phyloP scores from a whole-genome alignment of 2,329 filamentous ascomycete species.

The Metarhizium anisopliae region DNA sequence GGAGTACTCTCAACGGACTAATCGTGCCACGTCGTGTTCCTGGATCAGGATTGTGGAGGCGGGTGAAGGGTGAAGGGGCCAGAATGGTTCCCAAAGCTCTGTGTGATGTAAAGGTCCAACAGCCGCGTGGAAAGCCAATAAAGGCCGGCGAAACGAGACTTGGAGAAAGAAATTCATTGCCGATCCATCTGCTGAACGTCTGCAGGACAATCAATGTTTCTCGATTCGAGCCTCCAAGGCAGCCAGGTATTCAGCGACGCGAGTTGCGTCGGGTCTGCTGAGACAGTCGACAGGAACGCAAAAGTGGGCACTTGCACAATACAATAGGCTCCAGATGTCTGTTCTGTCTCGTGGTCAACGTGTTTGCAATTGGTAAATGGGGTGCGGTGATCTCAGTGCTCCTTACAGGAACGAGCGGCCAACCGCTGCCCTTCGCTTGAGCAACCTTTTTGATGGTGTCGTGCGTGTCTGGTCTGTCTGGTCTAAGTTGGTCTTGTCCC shows the following conservation, averaged over 20 bases:
- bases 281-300: not conserved
- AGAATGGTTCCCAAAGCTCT: not conserved
- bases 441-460: not conserved
- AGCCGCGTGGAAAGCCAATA: not conserved
- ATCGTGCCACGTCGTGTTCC: not conserved
- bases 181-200: not conserved
- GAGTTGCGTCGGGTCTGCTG: not conserved
- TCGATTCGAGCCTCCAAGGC: not conserved
- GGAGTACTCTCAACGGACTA: not conserved
- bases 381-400: not conserved
- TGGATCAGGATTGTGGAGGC: not conserved
- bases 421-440: not conserved
- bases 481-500: not conserved
- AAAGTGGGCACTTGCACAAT: not conserved
- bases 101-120: not conserved
- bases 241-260: not conserved
- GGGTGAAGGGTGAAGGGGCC: not conserved
- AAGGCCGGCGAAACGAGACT: not conserved
- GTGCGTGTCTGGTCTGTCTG: not conserved
- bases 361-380: not conserved
- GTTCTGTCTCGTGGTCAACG: not conserved
- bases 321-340: not conserved
- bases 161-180: not conserved
- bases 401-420: not conserved
- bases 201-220: not conserved